Conservation (phyloP, 192 early-diverging fungal genomes). For the Coemansia brasiliensis region DNA sequence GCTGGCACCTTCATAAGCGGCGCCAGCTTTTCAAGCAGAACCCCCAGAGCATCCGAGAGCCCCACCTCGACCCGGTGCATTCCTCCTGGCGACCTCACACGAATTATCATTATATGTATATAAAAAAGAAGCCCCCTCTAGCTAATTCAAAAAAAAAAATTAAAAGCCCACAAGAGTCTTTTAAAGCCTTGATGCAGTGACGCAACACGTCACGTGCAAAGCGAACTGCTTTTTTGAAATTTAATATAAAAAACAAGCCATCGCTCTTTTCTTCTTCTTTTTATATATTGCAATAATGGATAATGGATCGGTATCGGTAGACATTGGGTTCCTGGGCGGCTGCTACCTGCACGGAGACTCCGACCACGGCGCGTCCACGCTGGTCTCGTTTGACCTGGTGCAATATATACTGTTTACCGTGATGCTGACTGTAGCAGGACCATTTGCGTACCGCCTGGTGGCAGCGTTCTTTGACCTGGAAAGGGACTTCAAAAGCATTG, state of each 20-base stretch:
- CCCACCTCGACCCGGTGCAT: constrained; percentile 47
- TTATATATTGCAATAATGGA: constrained; percentile 10
- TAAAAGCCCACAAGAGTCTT: not conserved
- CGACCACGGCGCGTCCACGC: constrained; percentile 30
- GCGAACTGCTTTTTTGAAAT: too few species aligned
- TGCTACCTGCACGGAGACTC: constrained; percentile 40
- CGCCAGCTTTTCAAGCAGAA: constrained; percentile 31
- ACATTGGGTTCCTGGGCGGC: constrained; percentile 39
- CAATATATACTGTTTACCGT: constrained; percentile 37
- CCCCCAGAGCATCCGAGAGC: constrained; percentile 26
- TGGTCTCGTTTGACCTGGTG: constrained; percentile 48
- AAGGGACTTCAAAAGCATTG: constrained; percentile 61
- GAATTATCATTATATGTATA: constrained; percentile 31
- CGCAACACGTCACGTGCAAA: not conserved
- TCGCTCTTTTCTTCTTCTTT: constrained; percentile 1
- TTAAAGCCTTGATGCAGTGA: not conserved
- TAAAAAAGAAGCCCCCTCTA: not conserved
- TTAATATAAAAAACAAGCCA: not conserved
- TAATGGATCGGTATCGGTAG: not conserved
- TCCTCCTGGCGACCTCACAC: constrained; percentile 45
- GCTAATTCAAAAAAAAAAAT: not conserved
- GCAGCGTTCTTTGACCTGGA: constrained; percentile 69
- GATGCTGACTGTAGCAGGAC: constrained; percentile 42
- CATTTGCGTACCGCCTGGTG: constrained; percentile 57
- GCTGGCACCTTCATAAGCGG: constrained; percentile 30